phyloP scores from a whole-genome alignment of 805 yeast species.

The Maudiozyma saulgeensis region DNA sequence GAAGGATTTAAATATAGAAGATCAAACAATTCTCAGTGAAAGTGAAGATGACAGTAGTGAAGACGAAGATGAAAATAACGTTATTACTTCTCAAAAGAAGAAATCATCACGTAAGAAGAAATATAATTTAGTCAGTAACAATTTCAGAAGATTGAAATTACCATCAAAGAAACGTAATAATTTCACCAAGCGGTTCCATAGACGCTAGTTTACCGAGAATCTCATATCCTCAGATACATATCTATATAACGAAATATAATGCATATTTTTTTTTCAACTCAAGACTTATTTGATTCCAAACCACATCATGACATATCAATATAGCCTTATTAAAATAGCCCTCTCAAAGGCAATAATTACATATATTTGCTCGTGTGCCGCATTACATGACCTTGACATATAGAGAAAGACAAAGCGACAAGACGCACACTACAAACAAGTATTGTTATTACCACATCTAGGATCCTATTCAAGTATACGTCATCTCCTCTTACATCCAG shows the following conservation, averaged over 20 bases:
- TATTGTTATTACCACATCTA: no score
- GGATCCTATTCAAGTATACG: no score
- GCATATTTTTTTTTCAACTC: no score
- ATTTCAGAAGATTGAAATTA: constrained; percentile 45
- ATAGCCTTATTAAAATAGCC: no score
- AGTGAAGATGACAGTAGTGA: not conserved
- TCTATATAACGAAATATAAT: not conserved
- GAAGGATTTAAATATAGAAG: constrained; percentile 2
- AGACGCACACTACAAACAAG: no score
- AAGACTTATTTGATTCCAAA: no score
- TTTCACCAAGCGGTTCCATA: constrained; percentile 20
- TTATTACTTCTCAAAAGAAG: constrained; percentile 5
- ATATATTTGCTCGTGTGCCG: no score
- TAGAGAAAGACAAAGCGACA: not conserved
- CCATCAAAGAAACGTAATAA: constrained; percentile 32
- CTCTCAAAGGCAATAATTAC: no score
- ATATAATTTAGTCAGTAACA: constrained; percentile 33
- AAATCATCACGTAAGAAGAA: constrained; percentile 18
- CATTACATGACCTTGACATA: not conserved
- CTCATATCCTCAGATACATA: not conserved
- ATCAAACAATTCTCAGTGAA: not conserved
- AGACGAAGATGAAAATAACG: constrained; percentile 8
- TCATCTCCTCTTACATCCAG: no score
- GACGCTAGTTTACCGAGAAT: constrained; percentile 5
- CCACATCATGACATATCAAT: no score